These are phyloP conservation scores for Phialocephala sp. DNA, from an alignment of 2,329 filamentous ascomycete species.

Conservation along the genomic window DNA sequence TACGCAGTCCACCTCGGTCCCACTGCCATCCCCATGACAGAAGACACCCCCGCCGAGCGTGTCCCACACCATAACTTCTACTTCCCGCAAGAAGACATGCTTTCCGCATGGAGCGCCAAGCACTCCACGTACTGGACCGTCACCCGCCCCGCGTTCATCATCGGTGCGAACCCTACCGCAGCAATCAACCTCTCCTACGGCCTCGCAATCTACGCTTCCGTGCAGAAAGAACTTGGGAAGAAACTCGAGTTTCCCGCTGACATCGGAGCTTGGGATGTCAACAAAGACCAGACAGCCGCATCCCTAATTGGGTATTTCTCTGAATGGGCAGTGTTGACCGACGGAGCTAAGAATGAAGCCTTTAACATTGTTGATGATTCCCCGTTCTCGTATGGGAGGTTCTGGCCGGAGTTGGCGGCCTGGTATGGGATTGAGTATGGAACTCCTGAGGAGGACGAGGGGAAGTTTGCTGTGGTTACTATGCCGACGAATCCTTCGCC, in stretches of 20 bases:
- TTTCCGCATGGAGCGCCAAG: constrained; percentile 16
- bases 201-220: constrained; percentile 35
- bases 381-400: constrained; percentile 45
- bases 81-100: constrained; percentile 29
- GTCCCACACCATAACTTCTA: constrained; percentile 29
- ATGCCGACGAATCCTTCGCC: constrained; percentile 22
- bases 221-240: constrained; percentile 42
- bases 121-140: constrained; percentile 25
- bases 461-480: constrained; percentile 20
- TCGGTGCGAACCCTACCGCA: constrained; percentile 23
- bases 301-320: constrained; percentile 22
- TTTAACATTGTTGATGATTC: constrained; percentile 51
- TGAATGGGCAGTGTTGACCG: constrained; percentile 29
- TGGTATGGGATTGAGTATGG: constrained; percentile 36
- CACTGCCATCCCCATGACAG: constrained; percentile 34
- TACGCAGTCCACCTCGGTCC: constrained; percentile 42
- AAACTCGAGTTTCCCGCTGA: constrained; percentile 45
- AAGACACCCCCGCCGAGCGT: constrained; percentile 22
- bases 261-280: constrained; percentile 24
- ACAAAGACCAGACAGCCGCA: constrained; percentile 22
- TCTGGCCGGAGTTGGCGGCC: constrained; percentile 49
- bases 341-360: constrained; percentile 43
- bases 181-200: constrained; percentile 39
- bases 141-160: constrained; percentile 27
- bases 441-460: constrained; percentile 25